Evolutionary conservation across 495 filamentous ascomycete species (phyloP), one percentile per base, ranked within the genome.

Genomic region (Apodospora peruviana): DNA sequence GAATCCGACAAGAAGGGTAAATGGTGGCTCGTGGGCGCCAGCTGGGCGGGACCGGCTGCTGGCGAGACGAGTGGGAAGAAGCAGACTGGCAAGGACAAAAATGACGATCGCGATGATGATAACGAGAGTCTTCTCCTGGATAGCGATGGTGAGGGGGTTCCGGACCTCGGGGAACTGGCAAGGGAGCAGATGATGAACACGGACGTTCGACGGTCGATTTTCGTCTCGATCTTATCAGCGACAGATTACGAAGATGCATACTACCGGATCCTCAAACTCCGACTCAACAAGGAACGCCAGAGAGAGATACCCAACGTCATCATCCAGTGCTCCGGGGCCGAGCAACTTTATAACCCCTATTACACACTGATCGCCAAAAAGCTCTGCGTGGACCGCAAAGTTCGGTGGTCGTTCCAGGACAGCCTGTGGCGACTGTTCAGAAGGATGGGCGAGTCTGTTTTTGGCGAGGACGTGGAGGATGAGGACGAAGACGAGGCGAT

Each of bases 11-110:
- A 85, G 55, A 88, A 86, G 66, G 93, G 93, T 2, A 96, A 95
- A 72, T 97, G 93, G 94, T 97, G 93, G 93, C 79, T 97, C 29
- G 85, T 96, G 20, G 91, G 93, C 38, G 90, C 91, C 11, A 94
- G 89, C 66, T 96, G 90, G 85, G 61, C 69, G 9, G 79, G 79
- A 2, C 82, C 74, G 23, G 52, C 34, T 16, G 52, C 50, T 38
- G 52, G 16, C 46, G 49, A 43, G 44, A 56, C 45, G 48, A 38
- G 8, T 37, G 56, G 3, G 23, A 55, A 48, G 14, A 61, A 25
- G 56, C 5, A 32, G 37, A 35, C 29, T 41, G 36, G 45, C 23
- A 17, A 40, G 17, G 40, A 48, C 29, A 50, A 61, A 12, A 73
- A 74, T 2, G 75, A 75, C 20, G 78, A 83, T 25, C n/a, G n/a